phyloP scores from a whole-genome alignment of 179 eudicot species.

The Nepenthes alata region DNA sequence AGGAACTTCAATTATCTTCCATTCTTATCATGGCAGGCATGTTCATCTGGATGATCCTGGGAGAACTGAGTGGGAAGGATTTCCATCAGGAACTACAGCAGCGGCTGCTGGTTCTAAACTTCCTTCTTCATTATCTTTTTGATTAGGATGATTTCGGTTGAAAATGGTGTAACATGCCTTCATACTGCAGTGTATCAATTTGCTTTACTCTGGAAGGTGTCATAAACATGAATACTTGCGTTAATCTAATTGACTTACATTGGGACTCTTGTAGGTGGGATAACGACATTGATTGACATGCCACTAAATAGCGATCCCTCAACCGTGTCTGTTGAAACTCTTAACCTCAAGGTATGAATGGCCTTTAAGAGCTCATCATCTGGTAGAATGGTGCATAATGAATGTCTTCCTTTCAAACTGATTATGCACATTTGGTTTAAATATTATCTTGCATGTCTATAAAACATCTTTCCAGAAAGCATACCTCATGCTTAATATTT shows the following conservation, averaged over 20 bases:
- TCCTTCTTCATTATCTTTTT: background rate
- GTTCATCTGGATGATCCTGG: slow-evolving; percentile 96
- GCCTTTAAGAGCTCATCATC: background rate
- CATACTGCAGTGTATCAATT: too few species aligned
- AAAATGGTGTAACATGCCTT: background rate
- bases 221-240: background rate
- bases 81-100: slow-evolving; percentile 93
- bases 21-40: slow-evolving; percentile 38
- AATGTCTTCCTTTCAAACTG: too few species aligned
- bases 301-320: slow-evolving; percentile 87
- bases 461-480: too few species aligned
- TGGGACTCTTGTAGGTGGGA: slow-evolving; percentile 45
- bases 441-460: too few species aligned
- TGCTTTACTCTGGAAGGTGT: background rate
- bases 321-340: slow-evolving; percentile 73
- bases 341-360: slow-evolving; percentile 65
- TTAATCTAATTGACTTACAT: slow-evolving; percentile 2
- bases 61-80: slow-evolving; percentile 94
- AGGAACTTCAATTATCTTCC: background rate
- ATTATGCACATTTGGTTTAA: too few species aligned
- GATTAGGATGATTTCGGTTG: background rate
- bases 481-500: background rate
- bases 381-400: too few species aligned
- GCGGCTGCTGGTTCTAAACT: slow-evolving; percentile 77
- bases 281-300: slow-evolving; percentile 93